Evolutionary conservation across 2,329 filamentous ascomycete genomes (phyloP).

Genomic region (Zymoseptoria ardabiliae): DNA sequence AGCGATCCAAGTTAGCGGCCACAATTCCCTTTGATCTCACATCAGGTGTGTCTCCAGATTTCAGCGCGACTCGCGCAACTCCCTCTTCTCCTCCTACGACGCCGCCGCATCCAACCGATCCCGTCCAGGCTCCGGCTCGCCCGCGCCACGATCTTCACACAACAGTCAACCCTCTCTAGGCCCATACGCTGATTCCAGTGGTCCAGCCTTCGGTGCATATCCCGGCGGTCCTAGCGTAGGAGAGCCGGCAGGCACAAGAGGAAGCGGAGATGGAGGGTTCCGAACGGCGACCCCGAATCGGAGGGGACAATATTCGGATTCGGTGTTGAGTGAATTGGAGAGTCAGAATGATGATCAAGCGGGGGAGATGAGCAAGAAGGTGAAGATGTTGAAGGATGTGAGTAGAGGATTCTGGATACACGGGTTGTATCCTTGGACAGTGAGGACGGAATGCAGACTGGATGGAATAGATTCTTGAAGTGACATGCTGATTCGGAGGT

Average conservation of each 20-base stretch:
- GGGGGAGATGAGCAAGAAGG: conserved; percentile 84
- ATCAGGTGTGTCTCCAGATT: not conserved
- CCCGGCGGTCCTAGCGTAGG: conserved; percentile 21
- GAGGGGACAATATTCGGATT: conserved; percentile 85
- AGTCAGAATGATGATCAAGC: conserved; percentile 90
- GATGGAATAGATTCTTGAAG: conserved; percentile 1
- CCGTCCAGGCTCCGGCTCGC: conserved; percentile 26
- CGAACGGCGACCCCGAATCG: conserved; percentile 40
- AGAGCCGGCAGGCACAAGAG: conserved; percentile 12
- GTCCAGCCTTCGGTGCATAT: conserved; percentile 25
- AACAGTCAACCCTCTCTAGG: conserved; percentile 16
- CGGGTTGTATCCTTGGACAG: not conserved
- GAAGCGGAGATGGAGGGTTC: conserved; percentile 26
- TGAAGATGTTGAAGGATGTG: conserved; percentile 82
- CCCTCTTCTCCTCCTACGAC: conserved; percentile 36
- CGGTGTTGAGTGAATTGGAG: conserved; percentile 86
- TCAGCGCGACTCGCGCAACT: conserved; percentile 34
- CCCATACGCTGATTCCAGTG: conserved; percentile 11
- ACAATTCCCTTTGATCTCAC: not conserved
- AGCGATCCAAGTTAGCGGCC: not conserved
- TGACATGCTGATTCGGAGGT: conserved; percentile 2
- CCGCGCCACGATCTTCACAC: conserved; percentile 14
- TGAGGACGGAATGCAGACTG: not conserved
- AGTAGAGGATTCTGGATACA: conserved; percentile 29
- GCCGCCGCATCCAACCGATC: conserved; percentile 21